Conservation (phyloP, 2,329 filamentous ascomycete genomes). For the Aspergillus sclerotialis region DNA sequence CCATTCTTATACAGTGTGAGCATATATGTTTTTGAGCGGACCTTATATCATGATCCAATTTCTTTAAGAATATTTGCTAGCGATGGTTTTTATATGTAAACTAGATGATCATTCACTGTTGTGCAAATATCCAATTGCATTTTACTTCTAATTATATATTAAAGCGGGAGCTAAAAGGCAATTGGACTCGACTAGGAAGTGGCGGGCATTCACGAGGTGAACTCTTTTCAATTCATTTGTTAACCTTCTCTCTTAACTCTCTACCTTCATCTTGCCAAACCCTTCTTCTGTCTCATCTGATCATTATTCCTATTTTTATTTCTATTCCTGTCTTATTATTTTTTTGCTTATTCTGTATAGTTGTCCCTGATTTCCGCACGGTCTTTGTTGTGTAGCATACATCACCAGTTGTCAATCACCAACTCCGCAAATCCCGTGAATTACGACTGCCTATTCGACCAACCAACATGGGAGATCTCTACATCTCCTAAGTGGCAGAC, state of each 20-base stretch:
- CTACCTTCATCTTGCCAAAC: too few species aligned
- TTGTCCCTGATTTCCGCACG: conserved; percentile 3
- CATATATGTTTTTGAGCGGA: conserved; percentile 6
- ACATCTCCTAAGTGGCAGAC: too few species aligned
- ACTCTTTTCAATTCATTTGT: neutral
- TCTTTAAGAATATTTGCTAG: too few species aligned
- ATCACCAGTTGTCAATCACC: conserved; percentile 1
- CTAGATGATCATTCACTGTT: too few species aligned
- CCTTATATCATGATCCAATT: neutral
- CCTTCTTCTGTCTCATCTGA: neutral
- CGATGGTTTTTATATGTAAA: too few species aligned
- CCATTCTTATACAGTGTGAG: too few species aligned
- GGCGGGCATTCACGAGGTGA: too few species aligned
- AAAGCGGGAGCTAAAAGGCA: too few species aligned
- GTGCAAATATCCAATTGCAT: too few species aligned
- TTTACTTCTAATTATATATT: too few species aligned
- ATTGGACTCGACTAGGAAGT: neutral
- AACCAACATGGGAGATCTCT: too few species aligned
- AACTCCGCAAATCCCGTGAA: conserved; percentile 3
- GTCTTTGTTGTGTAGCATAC: neutral
- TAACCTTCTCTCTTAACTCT: neutral
- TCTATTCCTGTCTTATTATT: conserved; percentile 9
- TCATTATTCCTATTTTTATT: conserved; percentile 3
- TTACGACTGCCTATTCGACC: too few species aligned
- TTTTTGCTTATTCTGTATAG: conserved; percentile 7